These are phyloP conservation scores for Crassisporium funariophilum DNA, from an alignment of 768 basidiomycete species.

Conservation along the genomic window DNA sequence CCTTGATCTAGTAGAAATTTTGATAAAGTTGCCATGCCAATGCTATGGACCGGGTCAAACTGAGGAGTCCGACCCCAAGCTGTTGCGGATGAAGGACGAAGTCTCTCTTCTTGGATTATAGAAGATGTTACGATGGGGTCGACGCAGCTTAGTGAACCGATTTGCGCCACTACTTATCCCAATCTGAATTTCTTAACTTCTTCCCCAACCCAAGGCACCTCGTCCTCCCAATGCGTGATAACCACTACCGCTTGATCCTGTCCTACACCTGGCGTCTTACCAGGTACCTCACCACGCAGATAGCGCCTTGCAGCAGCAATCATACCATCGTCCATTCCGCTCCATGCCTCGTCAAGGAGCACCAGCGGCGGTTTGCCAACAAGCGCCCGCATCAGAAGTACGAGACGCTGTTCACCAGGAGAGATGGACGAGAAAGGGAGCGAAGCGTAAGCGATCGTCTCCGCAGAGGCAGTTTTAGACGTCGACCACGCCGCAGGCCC, in stretches of 20 bases:
- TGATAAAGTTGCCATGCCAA: too few relatives aligned
- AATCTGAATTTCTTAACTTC: constrained; percentile 37
- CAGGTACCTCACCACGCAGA: constrained; percentile 45
- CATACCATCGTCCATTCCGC: constrained; percentile 87
- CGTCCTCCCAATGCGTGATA: constrained; percentile 90
- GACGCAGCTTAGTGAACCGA: neutral
- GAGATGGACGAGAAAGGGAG: constrained; percentile 65
- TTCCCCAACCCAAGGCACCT: constrained; percentile 76
- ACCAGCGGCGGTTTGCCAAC: constrained; percentile 75
- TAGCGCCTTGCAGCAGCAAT: constrained; percentile 64
- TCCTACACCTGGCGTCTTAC: constrained; percentile 44
- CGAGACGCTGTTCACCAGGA: constrained; percentile 75
- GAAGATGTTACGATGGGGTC: neutral
- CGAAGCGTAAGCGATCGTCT: constrained; percentile 39
- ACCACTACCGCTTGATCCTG: constrained; percentile 77
- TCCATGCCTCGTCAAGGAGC: constrained; percentile 90
- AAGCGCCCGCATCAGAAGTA: constrained; percentile 84
- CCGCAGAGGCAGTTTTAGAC: neutral
- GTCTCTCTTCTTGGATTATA: too few relatives aligned
- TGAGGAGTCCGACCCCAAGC: too few relatives aligned
- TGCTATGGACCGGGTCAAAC: too few relatives aligned
- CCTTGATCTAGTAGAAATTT: too few relatives aligned
- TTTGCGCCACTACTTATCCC: neutral
- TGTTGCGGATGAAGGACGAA: too few relatives aligned
- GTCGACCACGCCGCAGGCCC: constrained; percentile 56